These are phyloP conservation scores for Didymella segeticola DNA, from an alignment of 2,329 filamentous ascomycete genomes.

Conservation along the genomic window DNA sequence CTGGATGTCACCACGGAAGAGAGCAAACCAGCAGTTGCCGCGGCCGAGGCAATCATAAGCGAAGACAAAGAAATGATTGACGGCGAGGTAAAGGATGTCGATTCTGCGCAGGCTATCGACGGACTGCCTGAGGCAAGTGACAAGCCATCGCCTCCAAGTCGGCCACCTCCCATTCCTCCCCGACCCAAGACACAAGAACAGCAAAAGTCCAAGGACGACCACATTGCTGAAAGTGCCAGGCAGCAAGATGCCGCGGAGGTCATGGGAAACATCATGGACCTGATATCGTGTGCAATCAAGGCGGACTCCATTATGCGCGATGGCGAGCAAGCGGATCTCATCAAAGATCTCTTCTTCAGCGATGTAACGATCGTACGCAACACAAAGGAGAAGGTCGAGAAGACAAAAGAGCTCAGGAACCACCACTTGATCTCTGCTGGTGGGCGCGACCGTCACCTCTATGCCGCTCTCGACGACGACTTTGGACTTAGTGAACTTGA, in stretches of 20 bases:
- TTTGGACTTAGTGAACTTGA: slow-evolving; percentile 80
- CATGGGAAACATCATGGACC: slow-evolving; percentile 88
- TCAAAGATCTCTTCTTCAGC: slow-evolving; percentile 61
- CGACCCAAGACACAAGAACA: slow-evolving; percentile 48
- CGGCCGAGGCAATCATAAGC: slow-evolving; percentile 36
- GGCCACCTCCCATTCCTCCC: slow-evolving; percentile 67
- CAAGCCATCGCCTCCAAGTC: slow-evolving; percentile 49
- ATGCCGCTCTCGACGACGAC: slow-evolving; percentile 82
- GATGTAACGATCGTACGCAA: slow-evolving; percentile 56
- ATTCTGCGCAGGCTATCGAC: slow-evolving; percentile 31
- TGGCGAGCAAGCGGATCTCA: slow-evolving; percentile 80
- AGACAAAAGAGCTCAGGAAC: slow-evolving; percentile 64
- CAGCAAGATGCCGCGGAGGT: slow-evolving; percentile 98
- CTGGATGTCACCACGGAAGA: slow-evolving; percentile 46
- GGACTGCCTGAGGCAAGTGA: slow-evolving; percentile 23
- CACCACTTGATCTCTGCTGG: slow-evolving; percentile 69
- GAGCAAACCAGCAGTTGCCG: slow-evolving; percentile 5
- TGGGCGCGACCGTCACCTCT: slow-evolving; percentile 69
- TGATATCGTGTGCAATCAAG: slow-evolving; percentile 86
- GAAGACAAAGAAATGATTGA: slow-evolving; percentile 16
- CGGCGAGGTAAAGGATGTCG: slow-evolving; percentile 25
- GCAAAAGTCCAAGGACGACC: slow-evolving; percentile 48
- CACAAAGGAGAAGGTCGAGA: slow-evolving; percentile 51
- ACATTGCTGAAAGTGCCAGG: slow-evolving; percentile 64
- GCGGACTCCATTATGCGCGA: slow-evolving; percentile 69